Percentiles rank a stretch among this genome's conserved stretches.
Evolutionary conservation across 805 yeast genomes (phyloP).

Genomic region (Myxozyma neotropica): DNA sequence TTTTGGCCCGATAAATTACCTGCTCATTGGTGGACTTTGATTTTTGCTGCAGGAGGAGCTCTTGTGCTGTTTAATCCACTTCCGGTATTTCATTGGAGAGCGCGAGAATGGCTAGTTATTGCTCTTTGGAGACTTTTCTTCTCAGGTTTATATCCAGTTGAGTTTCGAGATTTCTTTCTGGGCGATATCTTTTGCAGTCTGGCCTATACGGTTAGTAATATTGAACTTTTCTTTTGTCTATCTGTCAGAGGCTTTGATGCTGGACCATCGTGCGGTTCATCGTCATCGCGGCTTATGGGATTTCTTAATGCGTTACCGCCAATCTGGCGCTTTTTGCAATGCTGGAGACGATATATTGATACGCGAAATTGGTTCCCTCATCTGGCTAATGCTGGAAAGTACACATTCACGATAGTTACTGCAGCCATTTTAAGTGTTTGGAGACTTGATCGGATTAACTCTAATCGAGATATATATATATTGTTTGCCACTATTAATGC

Average conservation of each 20-base stretch:
- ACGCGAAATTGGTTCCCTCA: slow-evolving; percentile 97
- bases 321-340: slow-evolving; percentile 87
- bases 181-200: slow-evolving; percentile 91
- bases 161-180: slow-evolving; percentile 87
- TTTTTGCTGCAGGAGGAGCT: slow-evolving; percentile 60
- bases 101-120: slow-evolving; percentile 76
- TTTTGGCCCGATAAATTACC: slow-evolving; percentile 64
- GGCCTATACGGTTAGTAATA: slow-evolving; percentile 83
- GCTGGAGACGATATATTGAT: slow-evolving; percentile 86
- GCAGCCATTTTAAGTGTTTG: slow-evolving; percentile 75
- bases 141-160: slow-evolving; percentile 92
- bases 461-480: slow-evolving; percentile 62
- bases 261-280: slow-evolving; percentile 66
- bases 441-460: slow-evolving; percentile 57
- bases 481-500: slow-evolving; percentile 76
- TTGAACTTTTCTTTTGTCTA: slow-evolving; percentile 82
- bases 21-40: slow-evolving; percentile 78
- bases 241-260: slow-evolving; percentile 68
- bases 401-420: slow-evolving; percentile 64
- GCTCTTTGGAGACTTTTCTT: slow-evolving; percentile 71
- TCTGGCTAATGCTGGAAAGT: slow-evolving; percentile 83
- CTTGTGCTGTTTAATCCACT: slow-evolving; percentile 63
- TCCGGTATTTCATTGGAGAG: slow-evolving; percentile 55
- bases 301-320: slow-evolving; percentile 83
- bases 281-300: slow-evolving; percentile 76